Percentiles rank a stretch among this genome's conserved stretches.
These are phyloP conservation scores for Takashimella koratensis DNA, from an alignment of 1,284 basidiomycete genomes.

Conservation along the genomic window DNA sequence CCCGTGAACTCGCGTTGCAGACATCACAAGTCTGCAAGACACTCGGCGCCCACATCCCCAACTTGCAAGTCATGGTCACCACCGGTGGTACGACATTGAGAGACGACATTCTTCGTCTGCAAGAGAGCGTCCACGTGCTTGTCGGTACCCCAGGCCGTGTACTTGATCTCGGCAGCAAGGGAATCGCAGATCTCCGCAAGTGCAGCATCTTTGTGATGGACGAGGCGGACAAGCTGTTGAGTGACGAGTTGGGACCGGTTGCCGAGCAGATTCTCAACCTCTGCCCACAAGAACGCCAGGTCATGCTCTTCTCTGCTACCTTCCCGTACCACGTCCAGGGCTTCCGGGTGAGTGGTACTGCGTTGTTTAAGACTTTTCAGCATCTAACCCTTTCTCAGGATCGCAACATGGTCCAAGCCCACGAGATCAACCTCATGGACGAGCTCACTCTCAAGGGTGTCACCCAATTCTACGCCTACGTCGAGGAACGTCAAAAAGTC, in stretches of 20 bases:
- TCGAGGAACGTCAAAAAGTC: slow-evolving; percentile 98
- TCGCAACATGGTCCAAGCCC: slow-evolving; percentile 94
- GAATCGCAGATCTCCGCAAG: slow-evolving; percentile 87
- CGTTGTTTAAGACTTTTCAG: neutral
- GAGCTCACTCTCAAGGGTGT: slow-evolving; percentile 98
- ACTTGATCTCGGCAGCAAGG: slow-evolving; percentile 89
- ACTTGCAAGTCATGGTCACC: slow-evolving; percentile 96
- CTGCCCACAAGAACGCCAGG: slow-evolving; percentile 82
- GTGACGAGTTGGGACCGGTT: slow-evolving; percentile 95
- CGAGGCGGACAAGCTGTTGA: slow-evolving; percentile 97
- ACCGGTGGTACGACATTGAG: slow-evolving; percentile 97
- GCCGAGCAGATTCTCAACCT: slow-evolving; percentile 92
- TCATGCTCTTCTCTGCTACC: slow-evolving; percentile 98
- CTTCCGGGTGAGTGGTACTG: slow-evolving; percentile 77
- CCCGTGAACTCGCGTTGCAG: slow-evolving; percentile 90
- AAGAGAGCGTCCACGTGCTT: slow-evolving; percentile 88
- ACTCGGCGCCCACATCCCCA: slow-evolving; percentile 86
- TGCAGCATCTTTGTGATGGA: slow-evolving; percentile 98
- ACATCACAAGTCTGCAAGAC: slow-evolving; percentile 97
- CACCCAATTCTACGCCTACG: slow-evolving; percentile 98
- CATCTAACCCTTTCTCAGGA: slow-evolving; percentile 57
- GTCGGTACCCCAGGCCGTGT: slow-evolving; percentile 97
- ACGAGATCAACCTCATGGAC: slow-evolving; percentile 99
- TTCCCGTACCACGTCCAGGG: slow-evolving; percentile 99
- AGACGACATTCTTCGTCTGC: slow-evolving; percentile 92